Conservation (phyloP, 805 yeast species). For the Kodamaea leandrae region DNA sequence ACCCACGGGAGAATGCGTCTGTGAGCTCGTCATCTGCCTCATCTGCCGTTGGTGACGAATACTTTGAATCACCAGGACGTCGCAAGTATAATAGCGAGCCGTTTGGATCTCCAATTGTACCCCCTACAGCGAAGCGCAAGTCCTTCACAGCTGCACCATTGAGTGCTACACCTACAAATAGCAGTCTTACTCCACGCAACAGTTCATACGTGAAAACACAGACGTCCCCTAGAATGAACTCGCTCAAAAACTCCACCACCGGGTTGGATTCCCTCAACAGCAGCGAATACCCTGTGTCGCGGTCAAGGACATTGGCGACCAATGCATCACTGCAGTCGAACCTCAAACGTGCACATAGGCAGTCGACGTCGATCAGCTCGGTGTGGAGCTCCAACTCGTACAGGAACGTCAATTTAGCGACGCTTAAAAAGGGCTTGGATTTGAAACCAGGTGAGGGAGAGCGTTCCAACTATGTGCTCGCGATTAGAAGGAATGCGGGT, state of each 20-base stretch:
- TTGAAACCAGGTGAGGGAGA: slow-evolving; percentile 51
- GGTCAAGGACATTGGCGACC: slow-evolving; percentile 9
- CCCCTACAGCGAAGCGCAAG: slow-evolving; percentile 6
- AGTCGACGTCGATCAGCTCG: slow-evolving; percentile 35
- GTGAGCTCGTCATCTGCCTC: slow-evolving; percentile 10
- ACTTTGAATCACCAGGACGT: slow-evolving; percentile 4
- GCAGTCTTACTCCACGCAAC: slow-evolving; percentile 3
- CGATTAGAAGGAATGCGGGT: slow-evolving; percentile 43
- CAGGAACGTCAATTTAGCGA: slow-evolving; percentile 36
- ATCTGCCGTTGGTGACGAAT: slow-evolving; percentile 7
- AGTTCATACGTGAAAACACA: slow-evolving; percentile 2
- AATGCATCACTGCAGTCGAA: slow-evolving; percentile 1
- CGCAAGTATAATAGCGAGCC: slow-evolving; percentile 6
- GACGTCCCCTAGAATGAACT: slow-evolving; percentile 7
- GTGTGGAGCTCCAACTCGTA: slow-evolving; percentile 31
- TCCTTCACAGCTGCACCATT: slow-evolving; percentile 2
- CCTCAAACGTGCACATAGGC: slow-evolving; percentile 20
- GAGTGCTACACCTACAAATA: slow-evolving; percentile 7
- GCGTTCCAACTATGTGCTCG: slow-evolving; percentile 47
- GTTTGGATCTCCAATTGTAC: slow-evolving; percentile 8
- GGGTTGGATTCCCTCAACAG: slow-evolving; percentile 9
- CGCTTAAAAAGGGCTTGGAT: slow-evolving; percentile 33
- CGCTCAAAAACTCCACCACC: slow-evolving; percentile 2
- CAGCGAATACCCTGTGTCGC: slow-evolving; percentile 7
- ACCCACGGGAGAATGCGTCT: slow-evolving; percentile 9